Base-by-base conservation (phyloP, 371 early-diverging fungal species). In the Syncephalastrum racemosum region DNA sequence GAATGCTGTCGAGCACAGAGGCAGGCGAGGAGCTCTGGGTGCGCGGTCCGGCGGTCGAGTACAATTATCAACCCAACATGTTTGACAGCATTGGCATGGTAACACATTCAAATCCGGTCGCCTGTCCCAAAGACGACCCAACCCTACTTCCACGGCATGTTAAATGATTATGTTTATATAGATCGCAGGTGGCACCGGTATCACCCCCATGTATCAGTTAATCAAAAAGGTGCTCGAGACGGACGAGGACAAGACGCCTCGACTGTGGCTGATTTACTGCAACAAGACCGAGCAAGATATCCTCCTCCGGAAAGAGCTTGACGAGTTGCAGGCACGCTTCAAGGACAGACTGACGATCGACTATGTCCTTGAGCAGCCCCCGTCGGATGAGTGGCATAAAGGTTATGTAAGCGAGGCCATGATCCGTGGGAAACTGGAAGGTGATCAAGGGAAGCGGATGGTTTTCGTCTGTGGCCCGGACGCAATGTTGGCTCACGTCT, bases 101-200 rank as follows among this genome's bases (percentile, higher is more conserved):
- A 73, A 45, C 41, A 23, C n/a, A 44, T 19, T 18, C 47, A 27
- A 18, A 31, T 31, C 50, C 1, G 2, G 0, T n/a, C n/a, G n/a
- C 18, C 18, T 39, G 2, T 50, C 20, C 39, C 22, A 20, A 39
- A 4, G 15, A 14, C 22, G 22, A 22, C 8, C 46, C 14, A 47
- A 42, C 31, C 31, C 10, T 23, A 3, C 24, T 48, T 27, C 25
- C 43, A 20, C n/a, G n/a, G n/a, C n/a, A n/a, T n/a, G n/a, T n/a
- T n/a, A n/a, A 13, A 19, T 16, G 22, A 22, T 47, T 39, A 47
- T 40, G 14, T 8, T 23, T 46, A 53, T 24, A 40, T 55, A 64
- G 97, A 87, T 98, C 63, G 92, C 93, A 44, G 96, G 95, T 45
- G 92, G 92, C 53, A 89, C 93, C 36, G 95, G 97, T 23, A 92